Conservation (phyloP, 108 stramenopile species). For the Aurantiochytrium sp. region DNA sequence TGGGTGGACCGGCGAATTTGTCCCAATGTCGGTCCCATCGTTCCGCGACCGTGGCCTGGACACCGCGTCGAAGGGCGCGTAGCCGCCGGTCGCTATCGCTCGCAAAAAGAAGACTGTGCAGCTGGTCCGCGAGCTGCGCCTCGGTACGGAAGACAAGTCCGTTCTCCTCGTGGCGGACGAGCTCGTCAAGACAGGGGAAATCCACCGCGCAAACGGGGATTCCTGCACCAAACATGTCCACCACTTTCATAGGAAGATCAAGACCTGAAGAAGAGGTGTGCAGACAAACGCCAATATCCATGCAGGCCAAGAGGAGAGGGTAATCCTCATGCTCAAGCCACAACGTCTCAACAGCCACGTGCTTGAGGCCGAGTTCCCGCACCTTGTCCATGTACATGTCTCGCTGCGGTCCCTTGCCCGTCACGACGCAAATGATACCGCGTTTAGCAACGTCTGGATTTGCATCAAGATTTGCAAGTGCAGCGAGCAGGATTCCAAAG, state of each 20-base stretch:
- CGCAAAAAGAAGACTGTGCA: conserved; percentile 47
- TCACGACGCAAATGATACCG: conserved; percentile 69
- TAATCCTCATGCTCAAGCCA: conserved; percentile 92
- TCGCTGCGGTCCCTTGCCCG: conserved; percentile 92
- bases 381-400: conserved; percentile 62
- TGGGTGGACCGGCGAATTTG: neutral
- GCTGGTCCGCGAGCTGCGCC: conserved; percentile 57
- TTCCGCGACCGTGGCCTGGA: neutral
- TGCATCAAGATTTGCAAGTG: conserved; percentile 61
- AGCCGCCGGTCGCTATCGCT: neutral
- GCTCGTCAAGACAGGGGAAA: conserved; percentile 77
- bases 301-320: conserved; percentile 61
- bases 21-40: neutral
- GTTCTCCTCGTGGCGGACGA: conserved; percentile 76
- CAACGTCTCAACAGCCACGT: conserved; percentile 63
- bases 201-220: conserved; percentile 83
- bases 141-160: conserved; percentile 63
- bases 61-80: neutral
- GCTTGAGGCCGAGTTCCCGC: neutral
- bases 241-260: conserved; percentile 97
- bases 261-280: conserved; percentile 92
- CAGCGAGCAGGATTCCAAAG: conserved; percentile 79
- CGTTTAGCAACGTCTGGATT: neutral
- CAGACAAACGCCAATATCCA: conserved; percentile 74
- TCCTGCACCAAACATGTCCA: conserved; percentile 90